Evolutionary conservation across 805 yeast genomes (phyloP), one percentile per base, ranked within the genome.

Genomic region (Zygoascus bituminiphila): DNA sequence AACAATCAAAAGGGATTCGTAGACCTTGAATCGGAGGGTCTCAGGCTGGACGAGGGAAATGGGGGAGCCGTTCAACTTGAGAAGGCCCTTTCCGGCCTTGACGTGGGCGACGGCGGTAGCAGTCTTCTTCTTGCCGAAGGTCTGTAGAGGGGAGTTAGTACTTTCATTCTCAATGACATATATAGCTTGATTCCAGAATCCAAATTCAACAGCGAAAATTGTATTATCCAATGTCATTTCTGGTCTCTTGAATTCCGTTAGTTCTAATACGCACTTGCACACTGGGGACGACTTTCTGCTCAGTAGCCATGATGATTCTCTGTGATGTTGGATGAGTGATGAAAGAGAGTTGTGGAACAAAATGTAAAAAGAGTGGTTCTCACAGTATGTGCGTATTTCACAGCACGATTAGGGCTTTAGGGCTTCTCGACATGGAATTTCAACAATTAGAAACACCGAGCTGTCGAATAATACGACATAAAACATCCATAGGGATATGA

Each of bases 61-160:
- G 80, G 98, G 98, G 68, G 91, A 77, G 77, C 98, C 98, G 82
- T 93, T 93, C 67, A 93, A 94, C 82, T 93, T 93, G 81, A 93
- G 84, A 74, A 93, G 85, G 79, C 98, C 98, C 78, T 84, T 87
- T 78, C 98, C 98, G 78, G 93, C 89, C 81, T 88, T 88, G 68
- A 91, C 95, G 79, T 88, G 96, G 77, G 98, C 98, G 73, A 93
- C 98, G 71, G 98, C 98, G 69, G 98, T 93, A 71, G 98, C 98
- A 73, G 96, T 86, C 82, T 85, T 93, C 91, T 93, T 93, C 82
- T 91, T 93, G 79, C 98, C 98, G 79, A 93, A 93, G 76, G 98
- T 93, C 96, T 89, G 74, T 2, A 25, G n/a, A 21, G 14, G 12
- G 23, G 43, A 14, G 23, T 17, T 26, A 42, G 45, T 17, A 14